Conservation (phyloP, 139 green algal species). For the Auxenochlorella protothecoides region DNA sequence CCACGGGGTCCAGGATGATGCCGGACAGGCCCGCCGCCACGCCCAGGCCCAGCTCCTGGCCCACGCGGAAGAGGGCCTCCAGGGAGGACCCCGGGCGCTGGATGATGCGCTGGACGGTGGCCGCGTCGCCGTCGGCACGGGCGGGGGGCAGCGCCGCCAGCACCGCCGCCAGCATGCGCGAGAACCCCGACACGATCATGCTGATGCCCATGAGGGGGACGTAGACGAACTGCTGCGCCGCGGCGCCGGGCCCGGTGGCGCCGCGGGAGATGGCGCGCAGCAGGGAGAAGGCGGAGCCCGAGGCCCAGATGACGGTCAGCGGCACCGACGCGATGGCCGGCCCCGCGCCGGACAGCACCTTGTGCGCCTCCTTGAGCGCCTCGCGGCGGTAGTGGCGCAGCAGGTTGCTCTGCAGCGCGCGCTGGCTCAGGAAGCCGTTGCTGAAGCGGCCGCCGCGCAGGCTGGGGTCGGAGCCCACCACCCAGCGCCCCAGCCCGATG, state of each 20-base stretch:
- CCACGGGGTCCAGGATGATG: constrained; percentile 52
- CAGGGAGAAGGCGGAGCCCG: constrained; percentile 47
- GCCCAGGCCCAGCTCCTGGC: constrained; percentile 42
- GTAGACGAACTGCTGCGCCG: constrained; percentile 47
- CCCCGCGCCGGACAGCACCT: constrained; percentile 64
- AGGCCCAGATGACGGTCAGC: constrained; percentile 61
- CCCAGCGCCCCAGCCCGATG: constrained; percentile 48
- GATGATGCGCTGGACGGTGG: constrained; percentile 42
- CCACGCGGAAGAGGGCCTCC: constrained; percentile 43
- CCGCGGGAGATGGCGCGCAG: constrained; percentile 35
- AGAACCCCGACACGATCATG: constrained; percentile 43
- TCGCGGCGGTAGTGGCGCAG: constrained; percentile 57
- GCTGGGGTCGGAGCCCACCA: constrained; percentile 28
- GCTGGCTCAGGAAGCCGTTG: constrained; percentile 34
- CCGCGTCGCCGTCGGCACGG: constrained; percentile 43
- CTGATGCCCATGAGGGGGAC: constrained; percentile 40
- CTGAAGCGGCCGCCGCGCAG: constrained; percentile 22
- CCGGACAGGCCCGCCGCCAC: constrained; percentile 32
- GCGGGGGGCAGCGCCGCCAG: constrained; percentile 52
- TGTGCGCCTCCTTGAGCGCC: constrained; percentile 52
- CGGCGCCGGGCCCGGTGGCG: constrained; percentile 25
- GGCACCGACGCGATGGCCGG: constrained; percentile 60
- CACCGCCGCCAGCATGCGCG: constrained; percentile 40
- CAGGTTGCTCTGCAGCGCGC: constrained; percentile 35
- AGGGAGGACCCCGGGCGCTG: constrained; percentile 46